phyloP scores from a whole-genome alignment of 345 rosid genomes.

The Populus deltoides region DNA sequence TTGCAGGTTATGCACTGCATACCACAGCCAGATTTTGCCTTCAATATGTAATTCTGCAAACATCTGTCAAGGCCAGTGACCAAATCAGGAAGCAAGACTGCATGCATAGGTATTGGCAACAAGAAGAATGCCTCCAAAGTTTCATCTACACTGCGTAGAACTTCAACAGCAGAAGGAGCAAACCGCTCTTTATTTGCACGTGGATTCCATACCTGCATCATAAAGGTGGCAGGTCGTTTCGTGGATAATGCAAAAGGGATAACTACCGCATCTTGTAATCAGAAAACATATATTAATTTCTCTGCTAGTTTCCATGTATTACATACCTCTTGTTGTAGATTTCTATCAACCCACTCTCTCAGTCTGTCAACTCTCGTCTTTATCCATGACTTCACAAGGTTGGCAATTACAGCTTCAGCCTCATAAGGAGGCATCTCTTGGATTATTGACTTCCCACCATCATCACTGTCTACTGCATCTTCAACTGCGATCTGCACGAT shows the following conservation, averaged over 20 bases:
- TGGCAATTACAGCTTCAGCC: conserved; percentile 79
- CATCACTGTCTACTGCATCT: conserved; percentile 96
- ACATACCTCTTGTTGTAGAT: conserved; percentile 82
- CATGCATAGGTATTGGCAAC: conserved; percentile 93
- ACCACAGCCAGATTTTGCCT: conserved; percentile 96
- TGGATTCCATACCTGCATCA: conserved; percentile 68
- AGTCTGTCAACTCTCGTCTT: conserved; percentile 70
- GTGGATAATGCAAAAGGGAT: neutral
- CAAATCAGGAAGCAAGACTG: conserved; percentile 77
- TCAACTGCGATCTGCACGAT: conserved; percentile 97
- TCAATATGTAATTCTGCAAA: conserved; percentile 37
- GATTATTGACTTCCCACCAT: conserved; percentile 94
- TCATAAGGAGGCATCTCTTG: conserved; percentile 98
- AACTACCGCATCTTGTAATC: neutral
- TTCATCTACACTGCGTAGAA: conserved; percentile 74
- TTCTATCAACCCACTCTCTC: conserved; percentile 86
- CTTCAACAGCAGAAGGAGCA: conserved; percentile 82
- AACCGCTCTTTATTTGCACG: conserved; percentile 61
- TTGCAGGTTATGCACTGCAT: conserved; percentile 15
- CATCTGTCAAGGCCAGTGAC: conserved; percentile 78
- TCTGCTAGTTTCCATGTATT: neutral
- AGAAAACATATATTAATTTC: neutral
- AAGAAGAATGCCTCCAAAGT: conserved; percentile 84
- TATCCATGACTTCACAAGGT: conserved; percentile 85
- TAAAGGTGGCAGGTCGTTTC: neutral